A percentile compares a stretch with the other conserved stretches of the same genome.
phyloP scores from a whole-genome alignment of 2,329 filamentous ascomycete species.

The Akanthomyces uredinophilus region DNA sequence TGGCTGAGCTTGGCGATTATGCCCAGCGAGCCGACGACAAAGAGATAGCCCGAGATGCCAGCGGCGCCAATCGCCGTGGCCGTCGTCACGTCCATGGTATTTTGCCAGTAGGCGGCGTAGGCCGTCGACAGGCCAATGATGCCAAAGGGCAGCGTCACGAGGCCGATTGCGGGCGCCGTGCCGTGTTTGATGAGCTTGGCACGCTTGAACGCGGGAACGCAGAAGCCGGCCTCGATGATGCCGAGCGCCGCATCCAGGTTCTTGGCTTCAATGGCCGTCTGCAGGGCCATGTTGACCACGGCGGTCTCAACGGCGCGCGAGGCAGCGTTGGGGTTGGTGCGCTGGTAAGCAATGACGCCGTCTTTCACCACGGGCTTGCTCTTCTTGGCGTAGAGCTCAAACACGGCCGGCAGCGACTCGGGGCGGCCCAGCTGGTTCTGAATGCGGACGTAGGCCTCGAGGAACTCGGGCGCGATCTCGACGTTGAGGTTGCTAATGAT shows the following conservation, averaged over 20 bases:
- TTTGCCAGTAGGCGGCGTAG: constrained; percentile 41
- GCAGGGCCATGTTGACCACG: constrained; percentile 68
- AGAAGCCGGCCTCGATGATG: constrained; percentile 66
- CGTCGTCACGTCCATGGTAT: constrained; percentile 69
- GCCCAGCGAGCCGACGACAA: constrained; percentile 75
- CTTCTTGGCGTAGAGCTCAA: constrained; percentile 80
- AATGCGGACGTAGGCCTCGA: constrained; percentile 69
- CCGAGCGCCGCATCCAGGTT: constrained; percentile 73
- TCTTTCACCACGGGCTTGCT: constrained; percentile 60
- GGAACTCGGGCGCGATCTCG: constrained; percentile 69
- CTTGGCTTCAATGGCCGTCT: constrained; percentile 72
- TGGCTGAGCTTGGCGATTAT: constrained; percentile 77
- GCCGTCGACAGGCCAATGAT: constrained; percentile 63
- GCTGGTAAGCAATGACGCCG: constrained; percentile 53
- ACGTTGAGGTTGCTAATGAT: constrained; percentile 71
- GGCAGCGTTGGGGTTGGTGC: constrained; percentile 62
- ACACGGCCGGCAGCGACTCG: constrained; percentile 71
- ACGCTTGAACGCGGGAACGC: constrained; percentile 59
- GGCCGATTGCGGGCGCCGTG: constrained; percentile 53
- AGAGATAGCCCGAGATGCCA: constrained; percentile 77
- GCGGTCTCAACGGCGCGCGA: constrained; percentile 67
- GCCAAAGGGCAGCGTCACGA: constrained; percentile 58
- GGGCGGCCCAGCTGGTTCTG: constrained; percentile 69
- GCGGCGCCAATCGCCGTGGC: constrained; percentile 76
- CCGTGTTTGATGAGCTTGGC: constrained; percentile 62